Conservation (phyloP, 2,329 filamentous ascomycete species). For the Sclerotinia nivalis region DNA sequence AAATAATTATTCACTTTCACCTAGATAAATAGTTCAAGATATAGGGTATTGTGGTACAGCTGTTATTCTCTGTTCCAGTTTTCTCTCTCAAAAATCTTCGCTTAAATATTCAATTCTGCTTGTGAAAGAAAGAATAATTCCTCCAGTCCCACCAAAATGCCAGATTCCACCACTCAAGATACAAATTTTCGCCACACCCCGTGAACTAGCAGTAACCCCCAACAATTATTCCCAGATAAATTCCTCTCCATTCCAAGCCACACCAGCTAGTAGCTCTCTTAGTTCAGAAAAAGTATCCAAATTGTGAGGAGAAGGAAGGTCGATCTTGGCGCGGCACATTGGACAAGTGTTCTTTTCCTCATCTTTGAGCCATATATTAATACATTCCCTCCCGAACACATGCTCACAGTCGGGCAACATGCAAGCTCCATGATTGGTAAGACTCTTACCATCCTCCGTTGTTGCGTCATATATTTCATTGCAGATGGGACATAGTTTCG, state of each 20-base stretch:
- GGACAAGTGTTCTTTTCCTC: not conserved
- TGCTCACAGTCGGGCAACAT: not conserved
- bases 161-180: not conserved
- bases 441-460: no score
- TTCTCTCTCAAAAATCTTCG: not conserved
- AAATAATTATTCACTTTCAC: no score
- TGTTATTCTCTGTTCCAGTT: not conserved
- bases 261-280: accelerated
- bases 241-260: accelerated
- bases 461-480: not conserved
- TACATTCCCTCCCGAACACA: not conserved
- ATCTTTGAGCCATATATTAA: not conserved
- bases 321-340: not conserved
- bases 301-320: not conserved
- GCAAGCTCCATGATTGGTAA: not conserved
- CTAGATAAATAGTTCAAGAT: not conserved
- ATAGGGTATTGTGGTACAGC: not conserved
- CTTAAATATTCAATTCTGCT: not conserved
- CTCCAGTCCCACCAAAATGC: not conserved
- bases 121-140: no score
- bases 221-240: not conserved
- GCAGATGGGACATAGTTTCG: not conserved
- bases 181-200: not conserved
- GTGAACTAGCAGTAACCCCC: no score
- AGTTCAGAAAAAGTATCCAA: accelerated